Base-by-base conservation (phyloP, 352 stramenopile genomes). In the Phytopythium montanum region DNA sequence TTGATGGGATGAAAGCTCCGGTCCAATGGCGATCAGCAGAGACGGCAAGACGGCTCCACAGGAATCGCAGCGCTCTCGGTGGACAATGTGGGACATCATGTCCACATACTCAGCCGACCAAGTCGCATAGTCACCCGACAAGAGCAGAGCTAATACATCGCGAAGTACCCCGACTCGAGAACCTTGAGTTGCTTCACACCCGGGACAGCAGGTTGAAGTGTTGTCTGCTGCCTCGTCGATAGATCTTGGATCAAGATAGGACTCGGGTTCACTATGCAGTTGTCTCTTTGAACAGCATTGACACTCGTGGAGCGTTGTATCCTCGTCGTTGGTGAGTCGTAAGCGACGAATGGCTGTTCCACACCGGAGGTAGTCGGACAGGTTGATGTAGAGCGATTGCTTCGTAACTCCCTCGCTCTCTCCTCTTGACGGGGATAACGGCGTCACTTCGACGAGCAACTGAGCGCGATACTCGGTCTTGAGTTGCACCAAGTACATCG, bases 391-490 rank as follows among this genome's bases (percentile, higher is more conserved):
- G 18, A 85, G 25, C 8, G 66, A 75, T 25, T 85, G 73, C 7
- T 46, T 64, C 50, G 41, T 46, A 9, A 14, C 21, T n/a, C 44
- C 46, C 12, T 21, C 13, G 18, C 51, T 54, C 5, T 59, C 46
- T 18, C 31, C 46, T 0, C 5, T 18, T 1, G 76, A 23, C 28
- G 56, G 7, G 5, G 13, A 58, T 26, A 56, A 2, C 1, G 51
- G 5, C 18, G 64, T 69, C 21, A 85, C 26, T 54, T 87, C 72
- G 28, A 89, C 55, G 1, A 84, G 50, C 48, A 89, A 66, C 12
- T 81, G 69, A 3, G 74, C 60, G 6, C 76, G 72, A 54, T 81
- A 89, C 50, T 87, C 72, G 1, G 70, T 79, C 55, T 87, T 89
- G 29, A 84, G 71, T 56, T 89, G 79, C 13, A 89, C 79, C 28